Evolutionary conservation across 2,329 filamentous ascomycete species (phyloP).

Genomic region (Bretziella fagacearum): DNA sequence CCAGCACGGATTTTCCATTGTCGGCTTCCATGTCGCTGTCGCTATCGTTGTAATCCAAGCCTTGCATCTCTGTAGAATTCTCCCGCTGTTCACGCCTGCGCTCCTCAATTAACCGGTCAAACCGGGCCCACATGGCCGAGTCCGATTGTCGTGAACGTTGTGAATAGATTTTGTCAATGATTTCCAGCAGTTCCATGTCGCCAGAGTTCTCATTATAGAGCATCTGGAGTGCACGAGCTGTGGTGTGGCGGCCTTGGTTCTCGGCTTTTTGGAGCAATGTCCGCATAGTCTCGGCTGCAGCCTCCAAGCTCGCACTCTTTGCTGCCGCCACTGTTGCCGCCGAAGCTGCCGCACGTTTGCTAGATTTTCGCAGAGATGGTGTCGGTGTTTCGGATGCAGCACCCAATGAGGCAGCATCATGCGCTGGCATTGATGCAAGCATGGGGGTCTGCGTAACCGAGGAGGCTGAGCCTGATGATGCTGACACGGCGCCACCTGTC

Average conservation of each 20-base stretch:
- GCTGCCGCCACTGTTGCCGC: conserved; percentile 14
- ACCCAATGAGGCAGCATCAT: background rate
- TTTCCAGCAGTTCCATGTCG: conserved; percentile 34
- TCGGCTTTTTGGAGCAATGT: conserved; percentile 42
- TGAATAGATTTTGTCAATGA: conserved; percentile 41
- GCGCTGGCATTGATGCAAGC: conserved; percentile 6
- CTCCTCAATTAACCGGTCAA: conserved; percentile 37
- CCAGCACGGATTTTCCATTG: background rate
- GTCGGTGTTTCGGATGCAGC: conserved; percentile 5
- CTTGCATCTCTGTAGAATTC: background rate
- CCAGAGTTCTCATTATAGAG: conserved; percentile 41
- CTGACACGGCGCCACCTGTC: conserved; percentile 7
- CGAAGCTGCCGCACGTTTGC: conserved; percentile 12
- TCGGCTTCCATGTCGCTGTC: background rate
- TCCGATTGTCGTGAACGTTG: conserved; percentile 43
- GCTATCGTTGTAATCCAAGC: background rate
- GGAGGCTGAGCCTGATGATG: conserved; percentile 16
- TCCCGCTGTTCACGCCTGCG: conserved; percentile 17
- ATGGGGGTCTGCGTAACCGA: conserved; percentile 8
- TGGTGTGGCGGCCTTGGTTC: conserved; percentile 39
- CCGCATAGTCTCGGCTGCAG: conserved; percentile 25
- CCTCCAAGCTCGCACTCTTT: conserved; percentile 10
- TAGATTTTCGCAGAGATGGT: conserved; percentile 11
- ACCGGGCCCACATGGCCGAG: conserved; percentile 32
- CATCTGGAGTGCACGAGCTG: conserved; percentile 42